Evolutionary conservation across 768 basidiomycete species (phyloP).

Genomic region (Trametes cinnabarina): DNA sequence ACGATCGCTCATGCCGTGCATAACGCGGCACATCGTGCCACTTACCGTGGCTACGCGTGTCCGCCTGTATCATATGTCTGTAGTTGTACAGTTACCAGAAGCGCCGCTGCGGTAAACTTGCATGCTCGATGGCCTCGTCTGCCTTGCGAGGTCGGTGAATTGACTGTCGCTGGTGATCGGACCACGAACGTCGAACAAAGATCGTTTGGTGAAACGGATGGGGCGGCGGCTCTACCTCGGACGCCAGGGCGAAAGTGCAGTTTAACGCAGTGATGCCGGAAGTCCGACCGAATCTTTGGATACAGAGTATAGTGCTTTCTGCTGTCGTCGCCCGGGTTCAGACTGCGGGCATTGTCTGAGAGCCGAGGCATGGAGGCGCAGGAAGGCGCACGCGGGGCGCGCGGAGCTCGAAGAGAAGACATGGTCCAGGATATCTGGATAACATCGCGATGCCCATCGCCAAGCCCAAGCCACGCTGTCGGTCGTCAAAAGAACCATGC

Average conservation of each 20-base stretch:
- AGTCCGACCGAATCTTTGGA: neutral
- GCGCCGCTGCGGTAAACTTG: no score
- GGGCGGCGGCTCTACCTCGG: slow-evolving; percentile 34
- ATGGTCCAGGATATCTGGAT: neutral
- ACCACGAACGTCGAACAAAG: slow-evolving; percentile 36
- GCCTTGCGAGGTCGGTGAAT: no score
- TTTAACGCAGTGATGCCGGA: neutral
- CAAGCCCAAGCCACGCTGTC: neutral
- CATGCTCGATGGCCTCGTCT: no score
- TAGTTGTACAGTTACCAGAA: no score
- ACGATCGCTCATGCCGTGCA: slow-evolving; percentile 1
- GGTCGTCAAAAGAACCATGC: no score
- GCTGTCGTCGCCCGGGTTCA: neutral
- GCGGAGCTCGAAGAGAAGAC: neutral
- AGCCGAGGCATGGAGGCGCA: neutral
- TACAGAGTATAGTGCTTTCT: neutral
- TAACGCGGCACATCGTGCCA: slow-evolving; percentile 1
- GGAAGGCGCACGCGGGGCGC: neutral
- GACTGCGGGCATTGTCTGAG: no score
- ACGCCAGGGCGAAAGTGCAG: neutral
- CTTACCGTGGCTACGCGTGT: slow-evolving; percentile 12
- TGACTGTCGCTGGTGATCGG: no score
- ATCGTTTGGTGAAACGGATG: slow-evolving; percentile 66
- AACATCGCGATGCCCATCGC: neutral
- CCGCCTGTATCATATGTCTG: neutral